Base-by-base conservation (phyloP, 805 yeast species). In the Cyberlindnera mississippiensis region DNA sequence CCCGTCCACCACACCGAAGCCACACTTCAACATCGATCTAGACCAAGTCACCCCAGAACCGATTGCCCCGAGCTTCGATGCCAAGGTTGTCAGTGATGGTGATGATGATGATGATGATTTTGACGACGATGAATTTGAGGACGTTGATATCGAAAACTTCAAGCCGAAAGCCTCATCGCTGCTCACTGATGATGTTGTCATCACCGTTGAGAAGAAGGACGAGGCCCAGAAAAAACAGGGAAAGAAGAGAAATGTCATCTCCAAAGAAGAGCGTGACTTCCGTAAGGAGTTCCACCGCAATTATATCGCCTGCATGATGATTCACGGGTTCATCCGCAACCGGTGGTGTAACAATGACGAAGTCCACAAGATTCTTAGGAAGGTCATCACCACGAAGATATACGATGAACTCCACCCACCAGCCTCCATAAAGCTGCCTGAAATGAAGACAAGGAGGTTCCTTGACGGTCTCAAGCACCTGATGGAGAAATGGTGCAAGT, bases 381-480 rank as follows among this genome's bases (percentile, higher is more conserved):
- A 62, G 13, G 51, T 71, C 2, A 67, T 86, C 0, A 79, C 93
- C 0, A 61, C 63, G 0, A 60, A 63, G 4, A 60, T 77, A 0
- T 61, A 68, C 28, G 63, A 64, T 4, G 73, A 81, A 41, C 58
- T 83, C 20, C 71, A 66, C 40, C 80, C 82, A 0, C 62, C 67
- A 16, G 59, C 50, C n/a, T 67, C 68, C 15, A 48, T 57, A 9
- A 60, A 62, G 20, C 35, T 63, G 40, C 62, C 72, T 15, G 58
- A 72, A 4, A 53, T 68, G 33, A 63, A 71, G 30, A 76, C 95
- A 0, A 67, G 95, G 41, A 72, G 78, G 50, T 71, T 93, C 26
- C 66, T 90, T 2, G 96, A 88, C 58, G 86, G 91, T 0, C 54
- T 93, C n/a, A 71, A 82, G 33, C 79, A 76, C 46, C 60, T 85